Conservation (phyloP, 495 filamentous ascomycete genomes). For the Xylaria longipes region DNA sequence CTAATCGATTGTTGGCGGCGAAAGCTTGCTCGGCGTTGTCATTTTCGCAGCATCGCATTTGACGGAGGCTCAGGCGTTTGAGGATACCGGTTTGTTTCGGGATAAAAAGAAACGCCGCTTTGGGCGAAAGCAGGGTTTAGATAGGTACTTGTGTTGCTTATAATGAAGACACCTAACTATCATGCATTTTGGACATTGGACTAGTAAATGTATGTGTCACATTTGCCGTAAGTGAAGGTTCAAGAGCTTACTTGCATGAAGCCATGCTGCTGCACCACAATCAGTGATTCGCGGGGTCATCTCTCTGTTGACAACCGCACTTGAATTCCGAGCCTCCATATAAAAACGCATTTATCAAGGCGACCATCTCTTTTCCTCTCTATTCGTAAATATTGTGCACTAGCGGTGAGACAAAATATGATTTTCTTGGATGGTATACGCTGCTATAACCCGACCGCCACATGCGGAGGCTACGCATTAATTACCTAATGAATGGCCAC, state of each 20-base stretch:
- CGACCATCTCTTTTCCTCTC: not conserved
- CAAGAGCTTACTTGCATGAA: not conserved
- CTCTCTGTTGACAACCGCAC: not conserved
- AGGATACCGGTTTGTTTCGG: conserved; percentile 37
- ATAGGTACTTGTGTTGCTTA: conserved; percentile 34
- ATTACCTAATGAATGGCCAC: not conserved
- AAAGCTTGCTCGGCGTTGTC: conserved; percentile 33
- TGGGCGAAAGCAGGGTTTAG: conserved; percentile 24
- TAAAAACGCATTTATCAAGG: not conserved
- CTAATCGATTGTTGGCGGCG: conserved; percentile 22
- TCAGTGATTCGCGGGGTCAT: not conserved
- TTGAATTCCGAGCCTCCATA: not conserved
- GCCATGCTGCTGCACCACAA: not conserved
- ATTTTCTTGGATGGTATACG: not conserved
- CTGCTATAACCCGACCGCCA: not conserved
- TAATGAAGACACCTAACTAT: conserved; percentile 37
- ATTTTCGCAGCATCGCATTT: conserved; percentile 39
- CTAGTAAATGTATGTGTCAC: not conserved
- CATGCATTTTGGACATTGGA: not conserved
- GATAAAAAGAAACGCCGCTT: conserved; percentile 29
- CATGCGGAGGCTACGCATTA: not conserved
- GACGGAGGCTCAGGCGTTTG: conserved; percentile 41
- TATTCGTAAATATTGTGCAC: not conserved
- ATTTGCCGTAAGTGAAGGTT: not conserved
- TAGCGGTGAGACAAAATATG: not conserved